phyloP scores from a whole-genome alignment of 2,329 filamentous ascomycete genomes.

The Sarocladium oryzae region DNA sequence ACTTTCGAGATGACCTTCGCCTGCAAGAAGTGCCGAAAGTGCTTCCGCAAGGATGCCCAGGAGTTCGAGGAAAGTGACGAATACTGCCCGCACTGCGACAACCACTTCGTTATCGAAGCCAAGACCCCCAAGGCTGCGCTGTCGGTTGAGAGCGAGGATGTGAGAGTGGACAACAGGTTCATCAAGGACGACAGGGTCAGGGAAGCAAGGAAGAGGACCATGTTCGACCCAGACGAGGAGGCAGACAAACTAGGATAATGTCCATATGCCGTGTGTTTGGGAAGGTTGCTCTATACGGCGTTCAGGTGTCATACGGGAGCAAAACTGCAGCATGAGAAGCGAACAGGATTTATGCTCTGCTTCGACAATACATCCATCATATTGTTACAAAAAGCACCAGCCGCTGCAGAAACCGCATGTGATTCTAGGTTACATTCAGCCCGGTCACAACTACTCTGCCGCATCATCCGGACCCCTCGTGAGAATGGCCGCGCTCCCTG shows the following conservation, averaged over 20 bases:
- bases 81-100: constrained; percentile 98
- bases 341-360: constrained; percentile 16
- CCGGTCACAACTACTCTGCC: constrained; percentile 25
- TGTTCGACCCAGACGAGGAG: constrained; percentile 70
- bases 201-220: constrained; percentile 52
- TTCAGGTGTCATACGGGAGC: constrained; percentile 18
- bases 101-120: constrained; percentile 93
- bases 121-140: constrained; percentile 74
- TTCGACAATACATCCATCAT: constrained; percentile 24
- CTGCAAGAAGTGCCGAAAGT: constrained; percentile 99
- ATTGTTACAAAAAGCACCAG: constrained; percentile 31
- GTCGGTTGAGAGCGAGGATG: constrained; percentile 87
- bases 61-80: constrained; percentile 97
- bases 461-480: constrained; percentile 50
- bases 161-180: constrained; percentile 80
- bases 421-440: constrained; percentile 9
- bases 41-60: constrained; percentile 86
- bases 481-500: constrained; percentile 65
- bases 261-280: background rate
- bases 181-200: constrained; percentile 80
- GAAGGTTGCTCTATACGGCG: constrained; percentile 17
- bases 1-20: constrained; percentile 85
- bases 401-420: constrained; percentile 14
- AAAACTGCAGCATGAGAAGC: constrained; percentile 12
- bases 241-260: constrained; percentile 70